Evolutionary conservation across 352 stramenopile species (phyloP).

Genomic region (Albugo candida): DNA sequence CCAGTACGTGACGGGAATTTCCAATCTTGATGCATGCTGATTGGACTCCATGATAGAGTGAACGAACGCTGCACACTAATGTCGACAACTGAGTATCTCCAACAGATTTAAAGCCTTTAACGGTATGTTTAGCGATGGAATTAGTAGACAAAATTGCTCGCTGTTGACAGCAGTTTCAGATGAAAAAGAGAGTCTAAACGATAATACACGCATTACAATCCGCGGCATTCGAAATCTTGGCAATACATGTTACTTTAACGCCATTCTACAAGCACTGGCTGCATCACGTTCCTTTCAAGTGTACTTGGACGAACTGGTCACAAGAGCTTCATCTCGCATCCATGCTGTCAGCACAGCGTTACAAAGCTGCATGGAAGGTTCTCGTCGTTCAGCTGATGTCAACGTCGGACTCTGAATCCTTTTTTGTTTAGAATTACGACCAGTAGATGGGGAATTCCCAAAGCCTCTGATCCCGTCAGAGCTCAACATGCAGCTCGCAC

Average conservation of each 20-base stretch:
- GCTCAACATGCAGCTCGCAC: no score
- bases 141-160: constrained; percentile 15
- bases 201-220: constrained; percentile 9
- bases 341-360: constrained; percentile 18
- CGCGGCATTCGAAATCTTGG: constrained; percentile 76
- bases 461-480: no score
- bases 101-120: background rate
- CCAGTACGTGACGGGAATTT: constrained; percentile 8
- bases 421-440: background rate
- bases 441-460: no score
- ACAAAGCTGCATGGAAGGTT: constrained; percentile 44
- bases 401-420: background rate
- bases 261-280: constrained; percentile 68
- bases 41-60: background rate
- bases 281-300: constrained; percentile 42
- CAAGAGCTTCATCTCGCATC: constrained; percentile 24
- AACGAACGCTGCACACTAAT: background rate
- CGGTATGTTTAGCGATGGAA: constrained; percentile 13
- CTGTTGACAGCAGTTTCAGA: constrained; percentile 16
- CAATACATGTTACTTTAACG: constrained; percentile 84
- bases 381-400: background rate
- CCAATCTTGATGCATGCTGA: background rate
- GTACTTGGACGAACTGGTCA: constrained; percentile 44
- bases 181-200: constrained; percentile 12
- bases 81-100: background rate